A percentile compares a stretch with the other conserved stretches of the same genome.
Conservation (phyloP, 75 land plant genomes). For the Cryptomeria japonica region DNA sequence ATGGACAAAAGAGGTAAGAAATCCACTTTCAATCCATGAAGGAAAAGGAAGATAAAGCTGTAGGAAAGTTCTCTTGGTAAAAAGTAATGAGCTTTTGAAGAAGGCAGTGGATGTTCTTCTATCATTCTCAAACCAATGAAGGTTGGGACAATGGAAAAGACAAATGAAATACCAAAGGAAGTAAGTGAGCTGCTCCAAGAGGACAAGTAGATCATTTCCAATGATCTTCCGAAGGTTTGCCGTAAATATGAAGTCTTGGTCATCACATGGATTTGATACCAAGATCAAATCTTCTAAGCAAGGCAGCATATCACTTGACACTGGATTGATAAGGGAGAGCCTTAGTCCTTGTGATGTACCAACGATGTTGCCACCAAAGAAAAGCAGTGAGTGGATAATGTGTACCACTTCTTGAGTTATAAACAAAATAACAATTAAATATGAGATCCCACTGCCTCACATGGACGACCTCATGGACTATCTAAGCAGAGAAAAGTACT, state of each 20-base stretch:
- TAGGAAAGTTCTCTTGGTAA: not conserved
- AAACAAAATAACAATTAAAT: no score
- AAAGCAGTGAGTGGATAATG: not conserved
- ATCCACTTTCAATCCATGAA: not conserved
- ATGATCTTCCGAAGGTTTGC: not conserved
- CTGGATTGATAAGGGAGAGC: not conserved
- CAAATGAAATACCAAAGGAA: not conserved
- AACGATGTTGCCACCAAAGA: not conserved
- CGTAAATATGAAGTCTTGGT: not conserved
- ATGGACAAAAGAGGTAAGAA: not conserved
- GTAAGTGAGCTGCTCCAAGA: not conserved
- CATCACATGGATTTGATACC: not conserved
- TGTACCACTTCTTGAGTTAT: not conserved
- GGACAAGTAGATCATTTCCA: not conserved
- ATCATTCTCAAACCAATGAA: not conserved
- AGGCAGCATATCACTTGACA: not conserved
- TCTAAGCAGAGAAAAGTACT: not conserved
- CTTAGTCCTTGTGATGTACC: not conserved
- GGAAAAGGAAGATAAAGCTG: not conserved
- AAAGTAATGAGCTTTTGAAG: not conserved
- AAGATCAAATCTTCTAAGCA: not conserved
- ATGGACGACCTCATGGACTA: not conserved
- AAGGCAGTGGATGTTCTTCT: not conserved
- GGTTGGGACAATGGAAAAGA: not conserved
- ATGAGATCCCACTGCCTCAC: not conserved